Evolutionary conservation across 768 basidiomycete genomes (phyloP).

Genomic region (Sutorius australiensis): DNA sequence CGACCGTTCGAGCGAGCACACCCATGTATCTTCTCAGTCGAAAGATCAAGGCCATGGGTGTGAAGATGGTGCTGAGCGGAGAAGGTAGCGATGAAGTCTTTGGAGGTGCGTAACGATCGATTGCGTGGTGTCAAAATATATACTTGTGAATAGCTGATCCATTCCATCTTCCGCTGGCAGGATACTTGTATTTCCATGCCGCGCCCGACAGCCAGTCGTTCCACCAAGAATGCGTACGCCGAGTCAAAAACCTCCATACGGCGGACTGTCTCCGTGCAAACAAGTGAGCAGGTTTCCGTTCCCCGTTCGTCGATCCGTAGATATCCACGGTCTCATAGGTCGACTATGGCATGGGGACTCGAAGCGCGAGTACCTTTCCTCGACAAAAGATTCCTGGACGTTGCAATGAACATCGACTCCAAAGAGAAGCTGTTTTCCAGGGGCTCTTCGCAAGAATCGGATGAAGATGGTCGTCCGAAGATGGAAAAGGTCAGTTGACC

Average conservation of each 20-base stretch:
- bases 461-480: conserved; percentile 80
- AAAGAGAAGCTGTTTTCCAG: conserved; percentile 87
- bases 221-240: conserved; percentile 91
- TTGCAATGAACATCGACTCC: conserved; percentile 86
- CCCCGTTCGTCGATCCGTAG: background rate
- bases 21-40: conserved; percentile 98
- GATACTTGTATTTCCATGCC: conserved; percentile 99
- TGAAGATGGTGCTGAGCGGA: conserved; percentile 98
- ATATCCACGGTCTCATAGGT: conserved; percentile 43
- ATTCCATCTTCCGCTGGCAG: conserved; percentile 36
- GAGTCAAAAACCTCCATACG: conserved; percentile 97
- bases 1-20: conserved; percentile 94
- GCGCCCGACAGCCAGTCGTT: conserved; percentile 86
- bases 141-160: conserved; percentile 5
- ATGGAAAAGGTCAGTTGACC: conserved; percentile 83
- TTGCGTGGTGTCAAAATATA: background rate
- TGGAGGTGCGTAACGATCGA: conserved; percentile 57
- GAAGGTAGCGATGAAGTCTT: conserved; percentile 98
- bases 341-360: conserved; percentile 99
- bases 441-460: conserved; percentile 65
- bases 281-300: conserved; percentile 56
- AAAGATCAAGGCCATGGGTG: conserved; percentile 99
- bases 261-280: conserved; percentile 97
- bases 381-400: conserved; percentile 93
- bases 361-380: conserved; percentile 99